A percentile compares a stretch with the other conserved stretches of the same genome.
These are phyloP conservation scores for Letharia columbiana DNA, from an alignment of 495 filamentous ascomycete genomes.

Conservation along the genomic window DNA sequence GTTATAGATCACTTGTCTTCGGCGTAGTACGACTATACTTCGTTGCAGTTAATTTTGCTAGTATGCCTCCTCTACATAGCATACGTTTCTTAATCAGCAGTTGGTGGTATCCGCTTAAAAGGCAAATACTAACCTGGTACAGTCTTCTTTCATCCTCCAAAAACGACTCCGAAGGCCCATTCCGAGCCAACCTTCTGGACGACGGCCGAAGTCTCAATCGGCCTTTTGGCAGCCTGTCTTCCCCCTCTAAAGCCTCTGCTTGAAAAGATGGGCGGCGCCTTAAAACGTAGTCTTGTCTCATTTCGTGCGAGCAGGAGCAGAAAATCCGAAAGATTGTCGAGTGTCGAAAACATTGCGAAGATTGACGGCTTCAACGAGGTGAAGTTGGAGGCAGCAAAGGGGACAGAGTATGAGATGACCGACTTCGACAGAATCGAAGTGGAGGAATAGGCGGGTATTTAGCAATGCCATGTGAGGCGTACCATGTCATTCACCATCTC, in stretches of 20 bases:
- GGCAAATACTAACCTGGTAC: not conserved
- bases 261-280: not conserved
- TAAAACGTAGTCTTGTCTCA: not conserved
- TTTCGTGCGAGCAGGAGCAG: not conserved
- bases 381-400: not conserved
- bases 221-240: constrained; percentile 17
- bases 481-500: not conserved
- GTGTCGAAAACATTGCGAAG: not conserved
- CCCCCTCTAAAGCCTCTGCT: constrained; percentile 4
- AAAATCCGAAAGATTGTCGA: not conserved
- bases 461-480: not conserved
- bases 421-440: not conserved
- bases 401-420: not conserved
- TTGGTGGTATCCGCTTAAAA: not conserved
- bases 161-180: not conserved
- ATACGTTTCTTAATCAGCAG: not conserved
- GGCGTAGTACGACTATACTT: constrained; percentile 8
- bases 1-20: constrained; percentile 5
- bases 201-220: constrained; percentile 14
- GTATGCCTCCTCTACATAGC: not conserved
- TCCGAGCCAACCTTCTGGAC: constrained; percentile 14
- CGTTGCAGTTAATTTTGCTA: not conserved
- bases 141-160: not conserved
- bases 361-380: not conserved
- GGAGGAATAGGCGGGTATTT: not conserved